These are phyloP conservation scores for Ailanthus altissimus DNA, from an alignment of 345 rosid species.

Conservation along the genomic window DNA sequence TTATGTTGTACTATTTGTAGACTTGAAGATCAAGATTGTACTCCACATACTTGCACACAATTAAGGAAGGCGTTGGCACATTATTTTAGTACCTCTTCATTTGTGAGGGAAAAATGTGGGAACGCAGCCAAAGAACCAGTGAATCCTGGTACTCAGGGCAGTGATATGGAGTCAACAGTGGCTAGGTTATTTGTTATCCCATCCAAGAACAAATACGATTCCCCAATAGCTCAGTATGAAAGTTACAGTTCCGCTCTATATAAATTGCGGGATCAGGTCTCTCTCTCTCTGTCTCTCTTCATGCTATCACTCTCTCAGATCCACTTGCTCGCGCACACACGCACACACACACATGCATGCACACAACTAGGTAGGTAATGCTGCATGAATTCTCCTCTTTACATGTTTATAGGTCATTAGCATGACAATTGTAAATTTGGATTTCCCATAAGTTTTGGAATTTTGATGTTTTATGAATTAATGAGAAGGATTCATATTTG, in stretches of 20 bases:
- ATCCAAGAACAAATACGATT: conserved; percentile 47
- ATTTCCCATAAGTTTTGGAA: not conserved
- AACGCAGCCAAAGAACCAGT: conserved; percentile 26
- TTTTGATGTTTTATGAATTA: not conserved
- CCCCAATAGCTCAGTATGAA: conserved; percentile 44
- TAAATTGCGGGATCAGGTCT: conserved; percentile 67
- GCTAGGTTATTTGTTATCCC: conserved; percentile 53
- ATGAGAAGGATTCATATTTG: not conserved
- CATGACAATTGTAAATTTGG: not conserved
- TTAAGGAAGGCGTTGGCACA: conserved; percentile 48
- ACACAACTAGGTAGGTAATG: not conserved
- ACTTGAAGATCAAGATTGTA: conserved; percentile 57
- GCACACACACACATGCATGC: not conserved
- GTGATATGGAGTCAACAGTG: conserved; percentile 29
- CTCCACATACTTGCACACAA: conserved; percentile 35
- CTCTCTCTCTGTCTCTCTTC: conserved; percentile 8
- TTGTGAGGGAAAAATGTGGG: conserved; percentile 40
- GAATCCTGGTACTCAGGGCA: conserved; percentile 1
- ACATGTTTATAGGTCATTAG: not conserved
- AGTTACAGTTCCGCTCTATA: conserved; percentile 52
- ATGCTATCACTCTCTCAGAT: not conserved
- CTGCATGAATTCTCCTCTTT: not conserved
- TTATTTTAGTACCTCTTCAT: conserved; percentile 58
- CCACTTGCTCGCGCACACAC: not conserved
- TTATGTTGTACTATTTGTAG: conserved; percentile 34